phyloP scores from a whole-genome alignment of 2,329 filamentous ascomycete genomes.

The Cladosporium cucumerinum region DNA sequence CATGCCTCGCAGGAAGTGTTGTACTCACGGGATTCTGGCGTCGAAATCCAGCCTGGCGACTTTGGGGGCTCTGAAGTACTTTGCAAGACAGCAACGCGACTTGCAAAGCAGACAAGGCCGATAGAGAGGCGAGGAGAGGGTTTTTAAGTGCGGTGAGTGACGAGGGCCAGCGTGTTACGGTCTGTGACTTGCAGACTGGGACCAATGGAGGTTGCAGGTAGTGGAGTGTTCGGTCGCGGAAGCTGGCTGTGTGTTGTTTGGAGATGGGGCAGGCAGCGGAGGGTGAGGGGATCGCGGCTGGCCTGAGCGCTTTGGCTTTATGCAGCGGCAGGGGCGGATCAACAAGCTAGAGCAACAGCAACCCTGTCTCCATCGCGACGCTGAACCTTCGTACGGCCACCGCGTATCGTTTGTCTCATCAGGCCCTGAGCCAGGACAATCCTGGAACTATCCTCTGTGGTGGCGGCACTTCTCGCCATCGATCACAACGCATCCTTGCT shows the following conservation, averaged over 20 bases:
- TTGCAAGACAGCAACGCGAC: slow-evolving; percentile 43
- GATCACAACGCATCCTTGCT: background rate
- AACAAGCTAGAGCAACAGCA: background rate
- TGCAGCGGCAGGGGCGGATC: slow-evolving; percentile 6
- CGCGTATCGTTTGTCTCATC: background rate
- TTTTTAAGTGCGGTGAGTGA: background rate
- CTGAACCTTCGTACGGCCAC: background rate
- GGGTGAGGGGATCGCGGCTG: slow-evolving; percentile 2
- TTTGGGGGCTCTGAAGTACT: slow-evolving; percentile 67
- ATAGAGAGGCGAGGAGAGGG: background rate
- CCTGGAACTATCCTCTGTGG: background rate
- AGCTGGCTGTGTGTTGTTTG: background rate
- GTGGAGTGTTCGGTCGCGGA: slow-evolving; percentile 7
- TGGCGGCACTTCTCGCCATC: background rate
- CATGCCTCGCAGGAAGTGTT: background rate
- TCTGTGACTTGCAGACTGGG: background rate
- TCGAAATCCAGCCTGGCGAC: slow-evolving; percentile 99
- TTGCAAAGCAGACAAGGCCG: slow-evolving; percentile 15
- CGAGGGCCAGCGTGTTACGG: slow-evolving; percentile 1
- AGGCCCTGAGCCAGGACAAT: background rate
- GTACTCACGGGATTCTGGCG: slow-evolving; percentile 75
- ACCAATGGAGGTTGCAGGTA: slow-evolving; percentile 9
- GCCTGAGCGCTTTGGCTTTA: background rate
- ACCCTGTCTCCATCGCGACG: slow-evolving; percentile 5
- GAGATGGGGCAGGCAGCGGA: background rate